Conservation (phyloP, 257 asterid species). For the Rubia yunnanensis region DNA sequence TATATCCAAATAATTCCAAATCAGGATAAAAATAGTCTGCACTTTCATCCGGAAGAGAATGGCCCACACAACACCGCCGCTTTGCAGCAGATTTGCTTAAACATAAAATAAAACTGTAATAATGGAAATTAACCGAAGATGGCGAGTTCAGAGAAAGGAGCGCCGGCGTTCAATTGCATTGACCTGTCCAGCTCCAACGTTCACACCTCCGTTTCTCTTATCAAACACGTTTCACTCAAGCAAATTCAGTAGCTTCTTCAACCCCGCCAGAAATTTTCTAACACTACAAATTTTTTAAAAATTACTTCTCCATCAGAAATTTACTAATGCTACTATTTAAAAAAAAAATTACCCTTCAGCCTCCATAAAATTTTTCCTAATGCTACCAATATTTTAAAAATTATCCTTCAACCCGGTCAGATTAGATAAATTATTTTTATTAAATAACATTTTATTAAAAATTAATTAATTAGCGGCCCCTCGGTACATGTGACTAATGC, state of each 20-base stretch:
- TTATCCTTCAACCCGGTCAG: too few species aligned
- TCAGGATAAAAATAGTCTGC: too few species aligned
- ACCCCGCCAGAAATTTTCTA: background rate
- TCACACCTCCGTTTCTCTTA: slow-evolving; percentile 24
- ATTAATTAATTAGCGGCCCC: too few species aligned
- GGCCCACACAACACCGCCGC: background rate
- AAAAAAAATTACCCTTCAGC: too few species aligned
- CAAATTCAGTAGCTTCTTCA: background rate
- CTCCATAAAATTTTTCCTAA: too few species aligned
- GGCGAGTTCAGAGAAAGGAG: slow-evolving; percentile 7
- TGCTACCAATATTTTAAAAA: too few species aligned
- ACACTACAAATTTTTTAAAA: too few species aligned
- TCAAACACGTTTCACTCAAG: slow-evolving; percentile 24
- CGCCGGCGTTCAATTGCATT: slow-evolving; percentile 13
- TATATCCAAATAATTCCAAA: too few species aligned
- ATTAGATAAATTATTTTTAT: background rate
- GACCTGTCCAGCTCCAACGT: slow-evolving; percentile 31
- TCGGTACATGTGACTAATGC: too few species aligned
- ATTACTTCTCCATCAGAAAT: too few species aligned
- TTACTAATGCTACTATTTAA: too few species aligned
- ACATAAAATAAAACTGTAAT: background rate
- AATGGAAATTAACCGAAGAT: background rate
- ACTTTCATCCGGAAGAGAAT: background rate
- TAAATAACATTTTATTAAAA: background rate
- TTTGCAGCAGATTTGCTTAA: background rate